Conservation (phyloP, 495 filamentous ascomycete genomes). For the Tuber aestivum region DNA sequence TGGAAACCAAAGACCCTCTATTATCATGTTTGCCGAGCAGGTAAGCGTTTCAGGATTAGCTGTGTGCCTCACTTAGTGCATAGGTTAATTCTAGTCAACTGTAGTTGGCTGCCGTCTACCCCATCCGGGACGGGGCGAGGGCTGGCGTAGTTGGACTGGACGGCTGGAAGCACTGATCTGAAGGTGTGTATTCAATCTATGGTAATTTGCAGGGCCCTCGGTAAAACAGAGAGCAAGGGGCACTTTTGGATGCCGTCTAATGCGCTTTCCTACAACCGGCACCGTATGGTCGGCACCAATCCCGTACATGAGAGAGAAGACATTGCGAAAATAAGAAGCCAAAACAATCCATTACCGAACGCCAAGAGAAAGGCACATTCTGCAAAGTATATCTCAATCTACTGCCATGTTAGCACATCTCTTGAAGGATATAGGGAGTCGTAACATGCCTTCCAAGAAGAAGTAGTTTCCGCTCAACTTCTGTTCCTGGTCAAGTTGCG, state of each 20-base stretch:
- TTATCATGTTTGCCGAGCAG: too few species aligned
- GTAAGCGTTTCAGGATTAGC: too few species aligned
- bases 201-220: background rate
- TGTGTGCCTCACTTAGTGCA: too few species aligned
- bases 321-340: background rate
- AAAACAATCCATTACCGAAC: background rate
- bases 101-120: too few species aligned
- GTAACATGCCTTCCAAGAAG: slow-evolving; percentile 79
- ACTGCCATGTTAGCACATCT: background rate
- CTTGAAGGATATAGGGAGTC: background rate
- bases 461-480: slow-evolving; percentile 91
- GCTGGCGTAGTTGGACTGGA: too few species aligned
- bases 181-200: background rate
- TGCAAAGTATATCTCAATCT: background rate
- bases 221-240: background rate
- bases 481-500: slow-evolving; percentile 94
- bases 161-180: too few species aligned
- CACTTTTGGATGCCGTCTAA: background rate
- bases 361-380: background rate
- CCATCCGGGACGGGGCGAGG: too few species aligned
- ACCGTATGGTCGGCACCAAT: background rate
- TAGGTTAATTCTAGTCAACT: too few species aligned
- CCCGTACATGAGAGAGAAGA: background rate
- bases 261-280: background rate
- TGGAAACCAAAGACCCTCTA: too few species aligned